A percentile compares a stretch with the other conserved stretches of the same genome.
These are phyloP conservation scores for Sugiyamaella neomexicana DNA, from an alignment of 1,139 yeast species.

Conservation along the genomic window DNA sequence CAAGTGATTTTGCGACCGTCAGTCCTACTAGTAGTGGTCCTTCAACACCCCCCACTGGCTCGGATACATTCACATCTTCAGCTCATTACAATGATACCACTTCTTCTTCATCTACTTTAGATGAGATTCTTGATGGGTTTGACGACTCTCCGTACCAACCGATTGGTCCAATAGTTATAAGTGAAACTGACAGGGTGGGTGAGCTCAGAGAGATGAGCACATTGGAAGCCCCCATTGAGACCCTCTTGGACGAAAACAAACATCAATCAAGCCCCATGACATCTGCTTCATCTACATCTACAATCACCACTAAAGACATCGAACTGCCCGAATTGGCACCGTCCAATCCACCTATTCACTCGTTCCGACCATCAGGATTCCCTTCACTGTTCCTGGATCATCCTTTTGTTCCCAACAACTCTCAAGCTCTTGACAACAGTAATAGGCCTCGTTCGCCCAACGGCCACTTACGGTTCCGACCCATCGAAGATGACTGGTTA, in stretches of 20 bases:
- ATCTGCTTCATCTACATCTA: conserved; percentile 15
- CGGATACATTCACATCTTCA: not conserved
- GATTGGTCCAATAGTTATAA: conserved; percentile 3
- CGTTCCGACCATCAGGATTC: conserved; percentile 4
- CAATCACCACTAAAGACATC: conserved; percentile 5
- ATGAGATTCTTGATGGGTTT: conserved; percentile 33
- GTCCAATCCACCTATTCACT: not conserved
- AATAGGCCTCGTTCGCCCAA: conserved; percentile 21
- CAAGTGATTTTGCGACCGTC: too few relatives aligned
- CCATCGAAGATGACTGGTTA: conserved; percentile 36
- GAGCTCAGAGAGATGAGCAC: not conserved
- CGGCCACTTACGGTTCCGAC: conserved; percentile 27
- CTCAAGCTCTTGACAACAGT: conserved; percentile 27
- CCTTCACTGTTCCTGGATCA: conserved; percentile 22
- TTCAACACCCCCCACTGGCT: not conserved
- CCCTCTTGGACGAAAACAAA: not conserved
- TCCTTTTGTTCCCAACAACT: conserved; percentile 32
- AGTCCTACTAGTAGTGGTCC: not conserved
- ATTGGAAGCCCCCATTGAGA: not conserved
- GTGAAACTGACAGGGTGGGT: not conserved
- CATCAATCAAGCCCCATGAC: conserved; percentile 11
- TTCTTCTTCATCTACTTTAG: conserved; percentile 36
- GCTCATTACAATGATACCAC: conserved; percentile 18
- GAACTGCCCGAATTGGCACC: conserved; percentile 12
- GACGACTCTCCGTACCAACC: conserved; percentile 19